Evolutionary conservation across 2,329 filamentous ascomycete species (phyloP).

Genomic region (Penicillium brasilianum): DNA sequence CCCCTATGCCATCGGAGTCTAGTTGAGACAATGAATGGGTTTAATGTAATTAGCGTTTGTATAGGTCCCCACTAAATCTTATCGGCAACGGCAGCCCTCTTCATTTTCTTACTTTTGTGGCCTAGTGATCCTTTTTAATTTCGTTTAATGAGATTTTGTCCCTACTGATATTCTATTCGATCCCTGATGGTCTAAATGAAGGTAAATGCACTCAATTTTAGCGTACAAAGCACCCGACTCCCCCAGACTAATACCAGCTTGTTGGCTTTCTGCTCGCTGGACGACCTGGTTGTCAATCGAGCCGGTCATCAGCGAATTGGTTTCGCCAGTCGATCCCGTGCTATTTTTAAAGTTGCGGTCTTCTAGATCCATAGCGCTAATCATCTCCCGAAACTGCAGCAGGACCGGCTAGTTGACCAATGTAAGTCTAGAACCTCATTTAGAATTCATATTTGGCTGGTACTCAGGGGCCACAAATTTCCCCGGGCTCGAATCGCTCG

Average conservation of each 20-base stretch:
- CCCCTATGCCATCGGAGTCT: neutral
- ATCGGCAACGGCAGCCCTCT: neutral
- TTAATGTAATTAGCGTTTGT: neutral
- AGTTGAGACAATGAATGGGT: neutral
- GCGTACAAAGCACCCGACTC: neutral
- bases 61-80: neutral
- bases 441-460: neutral
- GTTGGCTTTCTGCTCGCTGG: neutral
- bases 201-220: neutral
- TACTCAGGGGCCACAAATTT: conserved; percentile 6
- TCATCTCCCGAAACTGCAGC: neutral
- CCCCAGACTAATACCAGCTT: neutral
- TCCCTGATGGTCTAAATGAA: neutral
- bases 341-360: neutral
- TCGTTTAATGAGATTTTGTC: neutral
- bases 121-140: neutral
- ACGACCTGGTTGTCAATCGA: neutral
- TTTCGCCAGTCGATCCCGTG: neutral
- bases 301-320: neutral
- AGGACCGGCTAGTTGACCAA: neutral
- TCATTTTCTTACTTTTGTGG: neutral
- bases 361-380: neutral
- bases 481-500: neutral
- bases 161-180: neutral
- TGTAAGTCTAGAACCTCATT: neutral